Conservation (phyloP, 2,329 filamentous ascomycete species). For the Colletotrichum cordylinicola region DNA sequence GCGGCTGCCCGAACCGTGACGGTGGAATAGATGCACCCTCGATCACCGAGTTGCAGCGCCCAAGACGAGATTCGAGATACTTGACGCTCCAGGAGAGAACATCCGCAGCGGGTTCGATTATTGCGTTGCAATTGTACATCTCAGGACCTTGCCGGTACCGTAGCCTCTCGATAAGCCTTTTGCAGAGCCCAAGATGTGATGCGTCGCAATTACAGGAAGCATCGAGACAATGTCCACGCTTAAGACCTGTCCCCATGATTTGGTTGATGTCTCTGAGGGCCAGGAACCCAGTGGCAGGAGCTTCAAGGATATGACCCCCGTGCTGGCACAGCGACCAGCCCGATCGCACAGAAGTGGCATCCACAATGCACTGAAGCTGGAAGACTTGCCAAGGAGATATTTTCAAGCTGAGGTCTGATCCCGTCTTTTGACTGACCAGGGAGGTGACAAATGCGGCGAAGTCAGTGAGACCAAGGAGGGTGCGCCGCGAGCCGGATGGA, state of each 20-base stretch:
- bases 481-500: constrained; percentile 19
- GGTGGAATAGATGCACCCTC: background rate
- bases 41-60: too few species aligned
- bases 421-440: constrained; percentile 49
- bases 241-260: too few species aligned
- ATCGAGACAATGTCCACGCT: too few species aligned
- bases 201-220: too few species aligned
- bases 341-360: constrained; percentile 47
- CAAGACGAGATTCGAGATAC: too few species aligned
- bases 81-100: too few species aligned
- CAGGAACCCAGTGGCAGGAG: constrained; percentile 25
- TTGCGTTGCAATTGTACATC: too few species aligned
- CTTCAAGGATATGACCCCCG: constrained; percentile 37
- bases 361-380: constrained; percentile 55
- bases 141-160: too few species aligned
- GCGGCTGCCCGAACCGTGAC: background rate
- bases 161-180: too few species aligned
- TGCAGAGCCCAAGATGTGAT: too few species aligned
- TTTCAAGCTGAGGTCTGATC: constrained; percentile 37
- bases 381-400: constrained; percentile 56
- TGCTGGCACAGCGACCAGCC: constrained; percentile 44
- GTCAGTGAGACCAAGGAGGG: constrained; percentile 49
- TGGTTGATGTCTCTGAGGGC: background rate
- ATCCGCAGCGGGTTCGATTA: too few species aligned
- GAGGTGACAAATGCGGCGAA: constrained; percentile 49